Evolutionary conservation across 768 basidiomycete genomes (phyloP).

Genomic region (Neoboletus brunneissimus): DNA sequence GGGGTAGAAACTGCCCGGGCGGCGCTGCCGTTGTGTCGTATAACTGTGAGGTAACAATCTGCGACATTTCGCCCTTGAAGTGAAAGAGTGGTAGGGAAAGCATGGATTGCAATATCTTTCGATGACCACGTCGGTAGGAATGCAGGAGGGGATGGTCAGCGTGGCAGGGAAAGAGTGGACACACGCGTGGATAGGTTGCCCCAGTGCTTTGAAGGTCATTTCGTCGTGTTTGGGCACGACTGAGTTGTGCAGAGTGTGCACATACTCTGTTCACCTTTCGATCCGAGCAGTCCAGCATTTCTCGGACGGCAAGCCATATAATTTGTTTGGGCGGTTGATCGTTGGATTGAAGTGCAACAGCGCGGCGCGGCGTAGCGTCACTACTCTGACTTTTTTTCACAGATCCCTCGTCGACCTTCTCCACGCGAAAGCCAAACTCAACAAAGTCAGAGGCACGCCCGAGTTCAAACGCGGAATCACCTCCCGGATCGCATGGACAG

Average conservation of each 20-base stretch:
- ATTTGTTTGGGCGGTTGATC: too few species aligned
- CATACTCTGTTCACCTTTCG: too few species aligned
- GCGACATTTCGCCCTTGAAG: constrained; percentile 74
- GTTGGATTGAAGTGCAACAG: too few species aligned
- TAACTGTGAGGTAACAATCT: constrained; percentile 89
- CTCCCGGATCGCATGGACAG: constrained; percentile 34
- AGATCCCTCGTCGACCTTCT: constrained; percentile 22
- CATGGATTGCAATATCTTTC: constrained; percentile 23
- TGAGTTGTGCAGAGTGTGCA: too few species aligned
- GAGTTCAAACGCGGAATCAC: constrained; percentile 23
- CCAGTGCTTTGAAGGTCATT: too few species aligned
- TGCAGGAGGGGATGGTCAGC: background rate
- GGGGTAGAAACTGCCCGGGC: constrained; percentile 26
- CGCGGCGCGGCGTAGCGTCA: too few species aligned
- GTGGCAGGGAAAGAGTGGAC: too few species aligned
- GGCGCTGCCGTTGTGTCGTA: constrained; percentile 62
- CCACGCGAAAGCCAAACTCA: background rate
- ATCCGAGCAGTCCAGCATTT: too few species aligned
- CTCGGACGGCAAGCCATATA: too few species aligned
- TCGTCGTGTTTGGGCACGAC: too few species aligned
- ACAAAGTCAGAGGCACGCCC: constrained; percentile 6
- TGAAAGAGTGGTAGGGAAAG: constrained; percentile 20
- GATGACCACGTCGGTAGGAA: constrained; percentile 16
- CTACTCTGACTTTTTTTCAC: too few species aligned
- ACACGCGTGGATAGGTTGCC: too few species aligned